Conservation (phyloP, 2,329 filamentous ascomycete species). For the Trichoderma brevicompactum region DNA sequence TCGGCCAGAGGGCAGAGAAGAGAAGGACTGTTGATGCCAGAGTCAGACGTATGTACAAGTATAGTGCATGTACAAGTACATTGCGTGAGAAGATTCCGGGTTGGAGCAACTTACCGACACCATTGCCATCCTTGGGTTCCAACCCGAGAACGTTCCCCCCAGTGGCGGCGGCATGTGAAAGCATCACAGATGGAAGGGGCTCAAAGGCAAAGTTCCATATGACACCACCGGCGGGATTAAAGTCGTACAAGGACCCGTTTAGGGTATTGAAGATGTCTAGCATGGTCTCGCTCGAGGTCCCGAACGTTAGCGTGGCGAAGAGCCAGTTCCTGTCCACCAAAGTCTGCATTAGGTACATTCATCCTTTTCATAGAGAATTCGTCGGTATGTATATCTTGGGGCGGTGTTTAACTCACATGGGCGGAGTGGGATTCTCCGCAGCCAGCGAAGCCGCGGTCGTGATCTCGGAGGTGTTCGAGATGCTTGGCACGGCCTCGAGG, state of each 20-base stretch:
- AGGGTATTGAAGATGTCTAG: conserved; percentile 15
- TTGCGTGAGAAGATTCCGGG: neutral
- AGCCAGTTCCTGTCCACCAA: conserved; percentile 15
- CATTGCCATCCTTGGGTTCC: conserved; percentile 3
- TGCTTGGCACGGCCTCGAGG: neutral
- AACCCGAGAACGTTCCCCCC: conserved; percentile 8
- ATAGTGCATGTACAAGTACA: neutral
- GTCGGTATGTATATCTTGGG: neutral
- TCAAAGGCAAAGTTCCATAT: conserved; percentile 19
- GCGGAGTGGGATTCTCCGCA: conserved; percentile 13
- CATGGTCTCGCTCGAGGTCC: conserved; percentile 14
- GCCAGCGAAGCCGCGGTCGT: conserved; percentile 5
- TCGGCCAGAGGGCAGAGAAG: conserved; percentile 11
- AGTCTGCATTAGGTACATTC: neutral
- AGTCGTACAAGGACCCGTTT: conserved; percentile 7
- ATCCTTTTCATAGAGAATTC: neutral
- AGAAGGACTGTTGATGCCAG: conserved; percentile 12
- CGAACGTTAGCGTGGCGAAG: conserved; percentile 12
- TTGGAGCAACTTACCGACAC: conserved; percentile 12
- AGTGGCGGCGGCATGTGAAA: neutral
- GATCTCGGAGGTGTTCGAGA: neutral
- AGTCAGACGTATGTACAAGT: neutral
- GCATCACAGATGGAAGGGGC: conserved; percentile 19
- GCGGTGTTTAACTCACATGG: neutral
- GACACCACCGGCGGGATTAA: conserved; percentile 11